Conservation (phyloP, 768 basidiomycete species). For the Leccinellum luteum region DNA sequence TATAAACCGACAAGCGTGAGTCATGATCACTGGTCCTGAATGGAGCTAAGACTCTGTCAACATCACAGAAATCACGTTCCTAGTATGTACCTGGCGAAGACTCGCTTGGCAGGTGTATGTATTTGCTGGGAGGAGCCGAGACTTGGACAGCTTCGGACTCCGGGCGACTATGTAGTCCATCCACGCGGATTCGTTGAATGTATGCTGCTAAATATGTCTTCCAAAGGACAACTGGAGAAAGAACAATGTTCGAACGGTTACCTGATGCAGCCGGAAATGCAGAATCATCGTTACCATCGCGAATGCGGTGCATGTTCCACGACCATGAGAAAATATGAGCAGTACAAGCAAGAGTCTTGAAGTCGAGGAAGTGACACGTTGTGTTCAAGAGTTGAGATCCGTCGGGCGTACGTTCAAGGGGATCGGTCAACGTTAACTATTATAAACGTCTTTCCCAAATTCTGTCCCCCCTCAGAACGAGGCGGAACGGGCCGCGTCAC, state of each 20-base stretch:
- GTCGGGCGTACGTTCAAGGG: neutral
- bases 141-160: neutral
- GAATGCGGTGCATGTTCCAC: neutral
- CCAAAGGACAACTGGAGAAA: neutral
- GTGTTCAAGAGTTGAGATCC: neutral
- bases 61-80: neutral
- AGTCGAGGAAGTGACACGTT: neutral
- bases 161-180: no score
- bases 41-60: neutral
- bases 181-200: no score
- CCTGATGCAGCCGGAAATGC: neutral
- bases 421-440: no score
- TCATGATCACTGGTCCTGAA: neutral
- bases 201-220: neutral
- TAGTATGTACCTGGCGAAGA: neutral
- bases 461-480: no score
- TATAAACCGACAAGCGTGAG: neutral
- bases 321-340: neutral
- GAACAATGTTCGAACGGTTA: neutral
- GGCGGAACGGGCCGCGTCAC: no score
- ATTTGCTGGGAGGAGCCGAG: neutral
- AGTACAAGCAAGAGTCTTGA: neutral
- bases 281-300: neutral
- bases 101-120: neutral
- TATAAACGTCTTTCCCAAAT: no score